A percentile compares a stretch with the other conserved stretches of the same genome.
phyloP scores from a whole-genome alignment of 345 rosid genomes.

The Acer saccharum region DNA sequence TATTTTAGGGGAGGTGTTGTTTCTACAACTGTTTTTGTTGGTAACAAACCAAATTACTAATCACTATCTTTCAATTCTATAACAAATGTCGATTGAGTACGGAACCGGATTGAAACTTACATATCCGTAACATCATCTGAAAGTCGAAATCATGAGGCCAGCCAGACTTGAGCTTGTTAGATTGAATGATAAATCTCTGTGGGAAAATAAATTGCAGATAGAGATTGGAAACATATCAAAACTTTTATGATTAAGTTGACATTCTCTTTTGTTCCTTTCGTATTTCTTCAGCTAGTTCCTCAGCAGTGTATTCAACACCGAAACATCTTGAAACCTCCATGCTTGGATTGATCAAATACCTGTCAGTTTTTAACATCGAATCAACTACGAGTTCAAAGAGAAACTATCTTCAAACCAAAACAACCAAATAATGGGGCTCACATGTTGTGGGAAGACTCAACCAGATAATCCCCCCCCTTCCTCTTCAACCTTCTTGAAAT shows the following conservation, averaged over 20 bases:
- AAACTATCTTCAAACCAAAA: background rate
- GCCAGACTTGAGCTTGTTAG: background rate
- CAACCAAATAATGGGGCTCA: slow-evolving; percentile 28
- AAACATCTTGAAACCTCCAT: slow-evolving; percentile 82
- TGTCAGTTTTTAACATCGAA: slow-evolving; percentile 27
- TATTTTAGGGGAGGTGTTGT: background rate
- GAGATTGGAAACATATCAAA: background rate
- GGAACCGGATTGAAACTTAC: background rate
- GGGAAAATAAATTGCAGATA: background rate
- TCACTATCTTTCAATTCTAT: background rate
- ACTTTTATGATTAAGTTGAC: background rate
- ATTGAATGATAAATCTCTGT: background rate
- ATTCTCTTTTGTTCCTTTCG: slow-evolving; percentile 48
- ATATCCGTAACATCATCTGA: background rate
- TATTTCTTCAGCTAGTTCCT: slow-evolving; percentile 62
- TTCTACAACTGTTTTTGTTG: background rate
- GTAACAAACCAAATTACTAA: background rate
- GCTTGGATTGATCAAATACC: slow-evolving; percentile 83
- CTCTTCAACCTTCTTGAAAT: slow-evolving; percentile 79
- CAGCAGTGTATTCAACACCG: slow-evolving; percentile 70
- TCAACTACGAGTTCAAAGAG: background rate
- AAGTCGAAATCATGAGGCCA: background rate
- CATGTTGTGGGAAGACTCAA: slow-evolving; percentile 84
- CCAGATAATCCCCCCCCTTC: slow-evolving; percentile 90
- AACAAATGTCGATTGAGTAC: background rate